Base-by-base conservation (phyloP, 495 filamentous ascomycete species). In the Echria macrotheca region DNA sequence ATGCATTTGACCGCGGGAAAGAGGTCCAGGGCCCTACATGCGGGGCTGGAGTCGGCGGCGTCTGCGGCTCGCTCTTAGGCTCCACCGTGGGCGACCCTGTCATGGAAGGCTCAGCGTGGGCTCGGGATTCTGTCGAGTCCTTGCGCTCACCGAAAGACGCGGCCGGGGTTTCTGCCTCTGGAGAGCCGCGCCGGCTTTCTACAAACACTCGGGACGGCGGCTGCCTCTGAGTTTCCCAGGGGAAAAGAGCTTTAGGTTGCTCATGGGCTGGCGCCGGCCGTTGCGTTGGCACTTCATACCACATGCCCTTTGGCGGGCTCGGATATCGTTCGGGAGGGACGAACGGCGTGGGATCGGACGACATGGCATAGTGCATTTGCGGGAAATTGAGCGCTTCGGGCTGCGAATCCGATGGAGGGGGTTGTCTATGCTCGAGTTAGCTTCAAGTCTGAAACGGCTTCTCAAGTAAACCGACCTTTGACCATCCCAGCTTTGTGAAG, bases 381-480 rank as follows among this genome's bases (percentile, higher is more conserved):
- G 87, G 83, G 59, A 96, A 80, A 55, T 89, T 85, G 26, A 75
- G 64, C 18, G 85, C 90, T 73, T 95, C 90, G 0, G 89, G 88
- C 50, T 70, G 79, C 0, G 89, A 83, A 50, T 87, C 74, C 17
- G 69, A 18, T 0, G 90, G 89, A 35, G 90, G 90, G 28, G 87
- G 76, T 40, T 82, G 76, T 60, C 89, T 95, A 52, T 14, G 18
- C 5, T 1, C 29, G 17, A 44, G 57, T 53, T 47, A 58, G 52
- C 28, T 25, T 54, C 26, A 0, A 23, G 23, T 12, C 25, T 26
- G 8, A 11, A 15, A 11, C 2, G 8, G 18, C 4, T 0, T 5
- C n/a, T 9, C 36, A 35, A 35, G 12, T n/a, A 4, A 40, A 61
- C 66, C 39, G 47, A 71, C 68, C 59, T 57, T 52, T 68, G 65